Conservation (phyloP, 768 basidiomycete species). For the Boletus eberwhitei region DNA sequence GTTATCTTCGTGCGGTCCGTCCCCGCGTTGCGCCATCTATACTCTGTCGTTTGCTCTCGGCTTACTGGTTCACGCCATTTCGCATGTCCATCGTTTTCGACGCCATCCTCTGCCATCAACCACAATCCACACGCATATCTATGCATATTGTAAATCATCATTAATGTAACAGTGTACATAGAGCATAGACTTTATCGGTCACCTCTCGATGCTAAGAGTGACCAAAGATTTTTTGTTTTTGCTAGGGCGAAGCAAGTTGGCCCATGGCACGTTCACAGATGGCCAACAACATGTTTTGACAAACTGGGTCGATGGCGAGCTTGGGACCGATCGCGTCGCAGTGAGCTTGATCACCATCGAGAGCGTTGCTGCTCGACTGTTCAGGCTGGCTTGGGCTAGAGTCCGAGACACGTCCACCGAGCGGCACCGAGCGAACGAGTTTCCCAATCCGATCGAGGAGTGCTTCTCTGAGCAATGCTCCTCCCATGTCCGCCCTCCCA, state of each 20-base stretch:
- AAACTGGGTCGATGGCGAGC: constrained; percentile 17
- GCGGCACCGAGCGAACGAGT: constrained; percentile 14
- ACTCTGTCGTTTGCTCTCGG: background rate
- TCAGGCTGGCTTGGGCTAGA: background rate
- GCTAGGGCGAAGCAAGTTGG: constrained; percentile 3
- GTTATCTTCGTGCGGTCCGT: no score
- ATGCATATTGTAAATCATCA: constrained; percentile 19
- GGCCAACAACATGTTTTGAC: constrained; percentile 28
- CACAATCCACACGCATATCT: constrained; percentile 3
- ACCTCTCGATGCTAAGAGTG: background rate
- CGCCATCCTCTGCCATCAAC: background rate
- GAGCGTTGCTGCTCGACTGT: background rate
- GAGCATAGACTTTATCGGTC: background rate
- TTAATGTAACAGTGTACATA: constrained; percentile 16
- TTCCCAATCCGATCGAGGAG: constrained; percentile 25
- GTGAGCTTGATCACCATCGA: background rate
- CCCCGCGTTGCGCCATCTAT: background rate
- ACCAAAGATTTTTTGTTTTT: background rate
- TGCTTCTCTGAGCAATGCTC: constrained; percentile 8
- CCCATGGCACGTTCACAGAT: constrained; percentile 26
- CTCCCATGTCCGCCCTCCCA: background rate
- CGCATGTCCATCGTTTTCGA: background rate
- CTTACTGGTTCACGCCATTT: background rate
- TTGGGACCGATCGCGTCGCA: background rate
- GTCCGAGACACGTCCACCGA: background rate